Conservation (phyloP, 176 grass and related monocot genomes). For the Calamus simplicifolius region DNA sequence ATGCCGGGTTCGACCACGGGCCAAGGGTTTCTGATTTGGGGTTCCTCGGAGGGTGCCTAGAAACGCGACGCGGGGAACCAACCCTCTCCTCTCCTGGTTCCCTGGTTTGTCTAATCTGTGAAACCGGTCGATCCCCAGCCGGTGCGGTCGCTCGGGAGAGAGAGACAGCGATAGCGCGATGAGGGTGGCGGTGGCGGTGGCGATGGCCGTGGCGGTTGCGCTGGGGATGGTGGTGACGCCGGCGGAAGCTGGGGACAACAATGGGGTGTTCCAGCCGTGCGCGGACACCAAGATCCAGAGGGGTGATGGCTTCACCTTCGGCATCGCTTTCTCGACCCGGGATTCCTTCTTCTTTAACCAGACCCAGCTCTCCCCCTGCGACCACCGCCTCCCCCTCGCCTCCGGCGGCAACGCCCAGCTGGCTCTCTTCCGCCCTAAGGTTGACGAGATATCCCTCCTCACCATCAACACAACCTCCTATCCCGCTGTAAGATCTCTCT, state of each 20-base stretch:
- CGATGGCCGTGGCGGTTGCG: background rate
- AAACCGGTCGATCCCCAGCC: too few species aligned
- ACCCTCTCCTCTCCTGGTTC: too few species aligned
- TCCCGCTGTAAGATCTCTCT: too few species aligned
- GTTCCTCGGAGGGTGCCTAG: too few species aligned
- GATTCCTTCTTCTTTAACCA: constrained; percentile 58
- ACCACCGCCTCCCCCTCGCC: constrained; percentile 47
- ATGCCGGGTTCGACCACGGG: too few species aligned
- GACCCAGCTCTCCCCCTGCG: constrained; percentile 81
- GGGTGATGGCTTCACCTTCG: constrained; percentile 84
- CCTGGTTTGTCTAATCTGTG: too few species aligned
- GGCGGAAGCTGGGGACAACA: constrained; percentile 32
- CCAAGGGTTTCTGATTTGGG: too few species aligned
- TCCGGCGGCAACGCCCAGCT: constrained; percentile 21
- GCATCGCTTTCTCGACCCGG: constrained; percentile 47
- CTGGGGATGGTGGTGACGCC: constrained; percentile 1
- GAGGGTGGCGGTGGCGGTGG: constrained; percentile 15
- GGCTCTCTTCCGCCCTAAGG: constrained; percentile 66
- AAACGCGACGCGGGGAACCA: too few species aligned
- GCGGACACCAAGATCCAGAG: constrained; percentile 58
- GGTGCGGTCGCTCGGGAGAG: background rate
- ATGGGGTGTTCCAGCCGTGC: constrained; percentile 74
- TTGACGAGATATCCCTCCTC: constrained; percentile 95
- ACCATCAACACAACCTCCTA: constrained; percentile 54
- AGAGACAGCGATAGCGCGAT: background rate